phyloP scores from a whole-genome alignment of 202 grass and related monocot species.

The Musa balbisiana region DNA sequence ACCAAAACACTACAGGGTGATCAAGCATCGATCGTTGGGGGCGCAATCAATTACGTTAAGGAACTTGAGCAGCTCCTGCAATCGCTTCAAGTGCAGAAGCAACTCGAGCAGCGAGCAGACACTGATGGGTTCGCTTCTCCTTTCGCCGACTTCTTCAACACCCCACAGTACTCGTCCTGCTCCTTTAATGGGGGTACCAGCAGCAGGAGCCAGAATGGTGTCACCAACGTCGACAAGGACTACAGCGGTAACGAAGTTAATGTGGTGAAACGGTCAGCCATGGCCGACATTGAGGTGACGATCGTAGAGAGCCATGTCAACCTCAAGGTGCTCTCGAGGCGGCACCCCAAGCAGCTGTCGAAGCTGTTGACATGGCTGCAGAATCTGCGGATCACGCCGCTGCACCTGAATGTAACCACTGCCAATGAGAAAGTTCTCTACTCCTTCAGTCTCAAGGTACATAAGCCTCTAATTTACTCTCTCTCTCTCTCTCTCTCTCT shows the following conservation, averaged over 20 bases:
- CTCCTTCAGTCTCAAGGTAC: slow-evolving; percentile 81
- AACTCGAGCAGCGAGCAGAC: slow-evolving; percentile 5
- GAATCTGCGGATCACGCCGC: slow-evolving; percentile 36
- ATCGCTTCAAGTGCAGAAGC: slow-evolving; percentile 43
- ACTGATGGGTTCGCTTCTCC: not conserved
- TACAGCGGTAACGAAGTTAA: not conserved
- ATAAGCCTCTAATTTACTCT: not conserved
- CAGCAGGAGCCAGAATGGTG: too few relatives aligned
- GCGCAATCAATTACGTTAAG: slow-evolving; percentile 63
- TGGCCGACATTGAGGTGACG: slow-evolving; percentile 33
- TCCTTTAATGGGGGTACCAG: not conserved
- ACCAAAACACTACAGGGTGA: slow-evolving; percentile 31
- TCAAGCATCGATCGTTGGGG: slow-evolving; percentile 48
- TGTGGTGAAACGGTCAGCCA: slow-evolving; percentile 3
- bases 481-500: too few relatives aligned
- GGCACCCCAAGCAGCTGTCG: slow-evolving; percentile 22
- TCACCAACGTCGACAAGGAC: too few relatives aligned
- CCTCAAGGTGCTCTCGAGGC: slow-evolving; percentile 32
- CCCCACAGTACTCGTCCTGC: slow-evolving; percentile 52
- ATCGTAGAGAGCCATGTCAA: too few relatives aligned
- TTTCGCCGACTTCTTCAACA: slow-evolving; percentile 44
- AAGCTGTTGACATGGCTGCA: slow-evolving; percentile 30
- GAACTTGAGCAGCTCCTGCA: slow-evolving; percentile 35
- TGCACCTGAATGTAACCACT: slow-evolving; percentile 55
- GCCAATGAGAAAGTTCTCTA: slow-evolving; percentile 27